A percentile compares a stretch with the other conserved stretches of the same genome.
phyloP scores from a whole-genome alignment of 495 filamentous ascomycete species.

The Saxispiralis lemnorum region DNA sequence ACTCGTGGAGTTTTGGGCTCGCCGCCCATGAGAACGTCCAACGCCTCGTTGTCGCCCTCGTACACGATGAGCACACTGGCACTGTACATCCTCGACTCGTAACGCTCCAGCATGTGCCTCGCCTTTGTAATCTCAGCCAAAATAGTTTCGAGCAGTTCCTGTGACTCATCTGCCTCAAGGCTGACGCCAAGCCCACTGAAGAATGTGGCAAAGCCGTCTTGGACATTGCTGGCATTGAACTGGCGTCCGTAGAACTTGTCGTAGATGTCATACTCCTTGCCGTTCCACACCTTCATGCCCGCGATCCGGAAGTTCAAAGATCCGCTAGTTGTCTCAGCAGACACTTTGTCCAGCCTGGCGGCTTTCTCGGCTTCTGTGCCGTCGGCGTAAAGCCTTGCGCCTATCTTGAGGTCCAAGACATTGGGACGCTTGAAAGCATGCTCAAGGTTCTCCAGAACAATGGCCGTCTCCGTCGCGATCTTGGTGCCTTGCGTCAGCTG shows the following conservation, averaged over 20 bases:
- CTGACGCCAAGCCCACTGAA: constrained; percentile 9
- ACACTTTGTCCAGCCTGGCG: constrained; percentile 59
- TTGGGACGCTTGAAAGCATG: constrained; percentile 70
- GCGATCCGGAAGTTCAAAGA: constrained; percentile 74
- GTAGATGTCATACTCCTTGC: constrained; percentile 51
- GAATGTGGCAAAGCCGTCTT: constrained; percentile 41
- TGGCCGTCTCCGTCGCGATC: constrained; percentile 49
- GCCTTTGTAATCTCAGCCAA: constrained; percentile 47
- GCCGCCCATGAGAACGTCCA: constrained; percentile 8
- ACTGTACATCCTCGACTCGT: constrained; percentile 89
- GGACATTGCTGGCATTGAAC: constrained; percentile 53
- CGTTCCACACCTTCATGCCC: constrained; percentile 85
- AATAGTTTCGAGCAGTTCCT: constrained; percentile 44
- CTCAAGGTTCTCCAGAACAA: constrained; percentile 77
- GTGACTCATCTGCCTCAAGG: constrained; percentile 16
- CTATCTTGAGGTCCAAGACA: constrained; percentile 89
- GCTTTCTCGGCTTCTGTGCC: constrained; percentile 63
- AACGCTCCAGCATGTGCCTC: constrained; percentile 44
- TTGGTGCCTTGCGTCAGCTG: constrained; percentile 20
- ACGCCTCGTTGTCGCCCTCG: constrained; percentile 60
- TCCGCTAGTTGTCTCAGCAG: constrained; percentile 59
- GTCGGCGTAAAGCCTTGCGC: constrained; percentile 69
- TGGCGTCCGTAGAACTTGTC: constrained; percentile 75
- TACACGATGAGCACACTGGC: constrained; percentile 80
- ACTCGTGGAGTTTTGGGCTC: constrained; percentile 41